Conservation (phyloP, 1,139 yeast genomes). For the Debaryomycetaceae sp. region DNA sequence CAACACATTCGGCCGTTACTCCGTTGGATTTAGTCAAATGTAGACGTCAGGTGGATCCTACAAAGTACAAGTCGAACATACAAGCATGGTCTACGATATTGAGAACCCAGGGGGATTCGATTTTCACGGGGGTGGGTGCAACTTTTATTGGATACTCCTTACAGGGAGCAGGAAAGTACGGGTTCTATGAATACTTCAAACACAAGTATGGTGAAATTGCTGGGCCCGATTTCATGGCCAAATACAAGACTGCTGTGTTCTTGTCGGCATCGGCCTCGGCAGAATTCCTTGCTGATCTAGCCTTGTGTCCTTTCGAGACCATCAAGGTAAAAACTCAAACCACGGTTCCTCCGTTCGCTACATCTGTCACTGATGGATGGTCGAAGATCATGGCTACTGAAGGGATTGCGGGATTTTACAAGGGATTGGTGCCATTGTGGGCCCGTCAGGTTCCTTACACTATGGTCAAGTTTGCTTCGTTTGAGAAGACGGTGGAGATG, state of each 20-base stretch:
- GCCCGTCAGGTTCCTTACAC: conserved; percentile 94
- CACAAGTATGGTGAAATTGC: conserved; percentile 65
- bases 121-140: conserved; percentile 86
- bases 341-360: conserved; percentile 78
- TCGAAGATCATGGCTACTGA: conserved; percentile 60
- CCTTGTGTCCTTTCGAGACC: conserved; percentile 90
- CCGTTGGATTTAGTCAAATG: conserved; percentile 92
- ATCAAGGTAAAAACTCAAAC: conserved; percentile 92
- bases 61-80: conserved; percentile 66
- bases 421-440: conserved; percentile 90
- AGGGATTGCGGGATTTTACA: conserved; percentile 73
- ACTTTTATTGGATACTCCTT: conserved; percentile 87
- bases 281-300: conserved; percentile 84
- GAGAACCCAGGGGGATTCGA: conserved; percentile 70
- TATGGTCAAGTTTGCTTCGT: conserved; percentile 92
- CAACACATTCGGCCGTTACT: conserved; percentile 89
- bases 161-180: conserved; percentile 97
- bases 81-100: conserved; percentile 78
- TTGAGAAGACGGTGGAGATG: conserved; percentile 79
- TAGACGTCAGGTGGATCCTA: conserved; percentile 80
- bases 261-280: conserved; percentile 89
- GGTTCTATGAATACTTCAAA: conserved; percentile 88
- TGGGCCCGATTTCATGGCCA: conserved; percentile 60
- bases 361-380: conserved; percentile 62
- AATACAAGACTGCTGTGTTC: conserved; percentile 70